phyloP scores from a whole-genome alignment of 1,139 yeast species.

The Suhomyces ambrosiae region DNA sequence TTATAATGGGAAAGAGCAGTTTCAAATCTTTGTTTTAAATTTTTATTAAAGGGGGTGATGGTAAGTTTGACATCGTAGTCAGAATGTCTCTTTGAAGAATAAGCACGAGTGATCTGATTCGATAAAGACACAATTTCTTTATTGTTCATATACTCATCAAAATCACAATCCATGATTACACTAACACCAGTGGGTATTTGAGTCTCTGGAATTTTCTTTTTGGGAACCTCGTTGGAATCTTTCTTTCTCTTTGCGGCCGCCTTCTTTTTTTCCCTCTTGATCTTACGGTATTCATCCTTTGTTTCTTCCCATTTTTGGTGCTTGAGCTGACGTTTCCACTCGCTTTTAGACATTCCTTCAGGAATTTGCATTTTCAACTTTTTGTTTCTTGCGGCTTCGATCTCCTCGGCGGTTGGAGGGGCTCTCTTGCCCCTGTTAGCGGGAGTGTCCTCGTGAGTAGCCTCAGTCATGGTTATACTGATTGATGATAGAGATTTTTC shows the following conservation, averaged over 20 bases:
- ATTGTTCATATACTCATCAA: constrained; percentile 85
- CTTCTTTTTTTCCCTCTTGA: constrained; percentile 57
- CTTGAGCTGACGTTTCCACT: constrained; percentile 74
- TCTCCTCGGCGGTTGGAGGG: constrained; percentile 19
- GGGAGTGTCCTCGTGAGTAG: not conserved
- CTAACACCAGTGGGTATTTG: constrained; percentile 51
- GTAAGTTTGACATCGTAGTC: constrained; percentile 59
- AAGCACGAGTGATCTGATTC: constrained; percentile 79
- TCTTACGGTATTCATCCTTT: constrained; percentile 57
- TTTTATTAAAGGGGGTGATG: constrained; percentile 67
- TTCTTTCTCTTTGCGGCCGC: constrained; percentile 37
- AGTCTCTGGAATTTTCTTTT: constrained; percentile 36
- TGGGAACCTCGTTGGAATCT: constrained; percentile 25
- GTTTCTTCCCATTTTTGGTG: constrained; percentile 63
- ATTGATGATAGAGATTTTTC: constrained; percentile 1
- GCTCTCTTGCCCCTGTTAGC: constrained; percentile 10
- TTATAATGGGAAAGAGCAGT: constrained; percentile 57
- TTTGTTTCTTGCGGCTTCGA: constrained; percentile 19
- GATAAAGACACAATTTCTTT: constrained; percentile 78
- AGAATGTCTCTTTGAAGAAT: constrained; percentile 73
- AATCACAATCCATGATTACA: constrained; percentile 81
- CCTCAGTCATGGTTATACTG: constrained; percentile 2
- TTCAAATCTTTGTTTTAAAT: constrained; percentile 69
- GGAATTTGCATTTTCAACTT: constrained; percentile 47
- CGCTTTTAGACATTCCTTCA: constrained; percentile 82